Conservation (phyloP, 2,329 filamentous ascomycete species). For the Fonsecaea erecta region DNA sequence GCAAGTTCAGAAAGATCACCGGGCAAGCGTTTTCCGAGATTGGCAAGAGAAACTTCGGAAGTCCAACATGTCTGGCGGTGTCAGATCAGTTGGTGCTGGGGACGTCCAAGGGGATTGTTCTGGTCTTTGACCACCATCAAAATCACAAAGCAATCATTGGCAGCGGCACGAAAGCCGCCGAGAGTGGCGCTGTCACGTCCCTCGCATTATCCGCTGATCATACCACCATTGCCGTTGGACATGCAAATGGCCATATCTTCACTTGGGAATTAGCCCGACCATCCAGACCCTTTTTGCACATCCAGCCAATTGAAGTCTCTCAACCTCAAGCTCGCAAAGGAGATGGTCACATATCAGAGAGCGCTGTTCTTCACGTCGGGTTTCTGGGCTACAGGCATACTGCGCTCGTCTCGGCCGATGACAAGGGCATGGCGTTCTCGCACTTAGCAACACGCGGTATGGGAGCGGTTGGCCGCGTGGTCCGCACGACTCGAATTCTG, state of each 20-base stretch:
- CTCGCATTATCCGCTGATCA: conserved; percentile 93
- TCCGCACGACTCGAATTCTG: conserved; percentile 88
- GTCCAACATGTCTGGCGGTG: conserved; percentile 85
- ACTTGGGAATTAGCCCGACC: conserved; percentile 90
- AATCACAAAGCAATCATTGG: conserved; percentile 93
- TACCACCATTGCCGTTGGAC: conserved; percentile 85
- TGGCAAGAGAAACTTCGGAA: conserved; percentile 88
- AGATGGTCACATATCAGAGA: conserved; percentile 82
- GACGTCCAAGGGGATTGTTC: conserved; percentile 89
- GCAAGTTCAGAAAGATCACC: conserved; percentile 85
- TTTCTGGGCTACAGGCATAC: conserved; percentile 94
- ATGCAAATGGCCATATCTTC: conserved; percentile 88
- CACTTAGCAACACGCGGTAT: conserved; percentile 92
- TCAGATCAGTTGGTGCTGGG: conserved; percentile 88
- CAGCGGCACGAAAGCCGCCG: conserved; percentile 89
- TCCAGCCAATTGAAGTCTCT: conserved; percentile 73
- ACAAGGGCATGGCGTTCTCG: conserved; percentile 96
- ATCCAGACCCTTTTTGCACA: conserved; percentile 85
- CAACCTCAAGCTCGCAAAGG: conserved; percentile 67
- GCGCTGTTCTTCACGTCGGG: conserved; percentile 84
- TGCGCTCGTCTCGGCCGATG: conserved; percentile 91
- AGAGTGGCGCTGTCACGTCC: conserved; percentile 84
- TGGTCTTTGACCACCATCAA: conserved; percentile 98
- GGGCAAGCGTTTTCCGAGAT: conserved; percentile 89
- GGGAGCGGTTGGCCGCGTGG: conserved; percentile 79